Conservation (phyloP, 2,329 filamentous ascomycete species). For the Diaporthe sp. region DNA sequence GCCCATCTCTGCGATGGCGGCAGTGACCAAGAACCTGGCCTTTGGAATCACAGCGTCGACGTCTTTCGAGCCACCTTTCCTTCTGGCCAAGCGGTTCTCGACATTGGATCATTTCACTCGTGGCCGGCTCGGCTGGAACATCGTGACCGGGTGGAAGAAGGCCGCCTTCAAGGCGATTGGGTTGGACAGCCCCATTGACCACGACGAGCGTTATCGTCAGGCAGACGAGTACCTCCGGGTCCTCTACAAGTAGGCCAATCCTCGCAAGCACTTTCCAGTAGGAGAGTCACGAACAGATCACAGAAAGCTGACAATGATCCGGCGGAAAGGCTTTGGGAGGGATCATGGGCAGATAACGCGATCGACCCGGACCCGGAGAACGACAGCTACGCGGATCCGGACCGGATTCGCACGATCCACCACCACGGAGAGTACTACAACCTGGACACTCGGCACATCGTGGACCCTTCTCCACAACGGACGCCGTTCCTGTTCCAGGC, state of each 20-base stretch:
- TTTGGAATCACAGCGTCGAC: conserved; percentile 74
- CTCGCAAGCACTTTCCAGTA: too few relatives aligned
- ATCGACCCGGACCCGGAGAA: conserved; percentile 55
- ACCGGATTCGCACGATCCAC: conserved; percentile 62
- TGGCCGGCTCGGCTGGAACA: conserved; percentile 73
- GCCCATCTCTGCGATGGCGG: conserved; percentile 74
- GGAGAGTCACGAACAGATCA: too few relatives aligned
- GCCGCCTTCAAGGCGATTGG: conserved; percentile 68
- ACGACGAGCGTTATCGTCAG: conserved; percentile 62
- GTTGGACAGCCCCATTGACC: conserved; percentile 62
- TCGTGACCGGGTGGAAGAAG: conserved; percentile 73
- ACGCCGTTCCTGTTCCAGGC: conserved; percentile 65
- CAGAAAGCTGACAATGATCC: neutral
- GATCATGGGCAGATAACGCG: conserved; percentile 58
- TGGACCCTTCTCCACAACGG: conserved; percentile 60
- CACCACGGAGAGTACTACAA: conserved; percentile 61
- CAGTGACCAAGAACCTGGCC: conserved; percentile 71
- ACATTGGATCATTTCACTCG: conserved; percentile 71
- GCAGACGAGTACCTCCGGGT: conserved; percentile 66
- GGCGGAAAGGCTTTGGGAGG: conserved; percentile 54
- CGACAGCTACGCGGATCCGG: conserved; percentile 62
- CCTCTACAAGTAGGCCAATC: conserved; percentile 58
- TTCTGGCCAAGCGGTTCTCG: conserved; percentile 71
- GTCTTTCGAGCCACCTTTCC: conserved; percentile 70
- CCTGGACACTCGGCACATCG: conserved; percentile 49